These are phyloP conservation scores for Pichia cactophila DNA, from an alignment of 1,139 yeast genomes.

Conservation along the genomic window DNA sequence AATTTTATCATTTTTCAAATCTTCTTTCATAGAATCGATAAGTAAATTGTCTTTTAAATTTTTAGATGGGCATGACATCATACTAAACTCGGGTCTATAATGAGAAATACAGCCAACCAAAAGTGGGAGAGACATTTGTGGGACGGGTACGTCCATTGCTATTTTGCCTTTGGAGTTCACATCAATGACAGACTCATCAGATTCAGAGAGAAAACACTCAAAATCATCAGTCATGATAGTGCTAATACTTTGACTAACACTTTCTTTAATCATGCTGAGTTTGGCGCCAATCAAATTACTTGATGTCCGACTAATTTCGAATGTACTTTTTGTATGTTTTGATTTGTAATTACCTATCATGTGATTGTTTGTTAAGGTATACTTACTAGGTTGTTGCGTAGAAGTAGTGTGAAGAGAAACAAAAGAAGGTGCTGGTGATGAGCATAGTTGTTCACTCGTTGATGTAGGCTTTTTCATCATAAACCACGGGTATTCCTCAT, in stretches of 20 bases:
- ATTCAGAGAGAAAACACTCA: background rate
- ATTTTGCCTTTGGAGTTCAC: background rate
- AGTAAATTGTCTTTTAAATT: conserved; percentile 17
- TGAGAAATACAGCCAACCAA: conserved; percentile 45
- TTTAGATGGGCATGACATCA: conserved; percentile 40
- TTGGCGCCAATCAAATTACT: conserved; percentile 4
- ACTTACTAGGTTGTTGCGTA: conserved; percentile 2
- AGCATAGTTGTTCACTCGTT: background rate
- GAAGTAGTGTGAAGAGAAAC: conserved; percentile 2
- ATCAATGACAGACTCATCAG: conserved; percentile 7
- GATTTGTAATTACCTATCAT: conserved; percentile 2
- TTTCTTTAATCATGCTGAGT: conserved; percentile 2
- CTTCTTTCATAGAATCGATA: conserved; percentile 21
- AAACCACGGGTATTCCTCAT: conserved; percentile 38
- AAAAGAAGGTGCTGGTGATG: conserved; percentile 8
- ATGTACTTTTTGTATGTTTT: conserved; percentile 1
- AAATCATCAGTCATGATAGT: conserved; percentile 11
- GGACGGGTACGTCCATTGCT: background rate
- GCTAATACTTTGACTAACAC: conserved; percentile 5
- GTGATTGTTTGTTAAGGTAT: conserved; percentile 1
- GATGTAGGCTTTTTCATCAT: conserved; percentile 3
- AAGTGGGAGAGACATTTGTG: conserved; percentile 29
- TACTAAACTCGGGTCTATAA: conserved; percentile 43
- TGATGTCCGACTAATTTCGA: conserved; percentile 4
- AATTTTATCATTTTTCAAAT: conserved; percentile 11